Base-by-base conservation (phyloP, 805 yeast genomes). In the Zygoascus tannicola region DNA sequence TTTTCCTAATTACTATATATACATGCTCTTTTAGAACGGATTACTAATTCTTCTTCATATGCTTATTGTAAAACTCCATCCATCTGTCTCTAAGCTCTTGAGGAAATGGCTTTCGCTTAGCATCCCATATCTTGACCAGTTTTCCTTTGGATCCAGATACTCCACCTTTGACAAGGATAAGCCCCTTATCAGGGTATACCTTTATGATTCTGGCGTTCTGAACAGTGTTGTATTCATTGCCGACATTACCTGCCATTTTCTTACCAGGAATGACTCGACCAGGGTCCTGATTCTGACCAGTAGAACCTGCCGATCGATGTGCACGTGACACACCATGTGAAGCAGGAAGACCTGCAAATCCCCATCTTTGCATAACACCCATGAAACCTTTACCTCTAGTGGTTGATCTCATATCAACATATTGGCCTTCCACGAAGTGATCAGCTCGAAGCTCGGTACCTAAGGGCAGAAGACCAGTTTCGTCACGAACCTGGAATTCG, bases 181-280 rank as follows among this genome's bases (percentile, higher is more conserved):
- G 79, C 8, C 95, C 95, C 45, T 80, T 77, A 42, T 75, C 87
- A 38, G 81, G 86, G 60, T 85, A 88, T 8, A 81, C 81, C 59
- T 82, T 83, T 57, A 92, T 68, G 19, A 92, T 80, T 59, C 80
- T 73, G 21, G 79, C 71, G 62, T 86, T 88, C 61, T 79, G 83
- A 21, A 78, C 75, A 3, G 97, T 90, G 49, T 76, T 74, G 54
- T 69, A 71, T 44, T 75, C 71, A 49, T 76, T 80, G 53, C 98
- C 98, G 92, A 88, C 81, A 64, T 85, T 84, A 52, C 98, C 98
- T 32, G 97, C 94, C 98, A 92, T 90, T 67, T 87, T 90, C 69
- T 85, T 88, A 20, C 97, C 97, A 14, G 97, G 97, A 50, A 87
- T 70, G 43, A 87, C 85, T 70, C 98, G 83, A 58, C 95, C 97